Evolutionary conservation across 148 eudicot species (phyloP).

Genomic region (Pharnaceum exiguum): DNA sequence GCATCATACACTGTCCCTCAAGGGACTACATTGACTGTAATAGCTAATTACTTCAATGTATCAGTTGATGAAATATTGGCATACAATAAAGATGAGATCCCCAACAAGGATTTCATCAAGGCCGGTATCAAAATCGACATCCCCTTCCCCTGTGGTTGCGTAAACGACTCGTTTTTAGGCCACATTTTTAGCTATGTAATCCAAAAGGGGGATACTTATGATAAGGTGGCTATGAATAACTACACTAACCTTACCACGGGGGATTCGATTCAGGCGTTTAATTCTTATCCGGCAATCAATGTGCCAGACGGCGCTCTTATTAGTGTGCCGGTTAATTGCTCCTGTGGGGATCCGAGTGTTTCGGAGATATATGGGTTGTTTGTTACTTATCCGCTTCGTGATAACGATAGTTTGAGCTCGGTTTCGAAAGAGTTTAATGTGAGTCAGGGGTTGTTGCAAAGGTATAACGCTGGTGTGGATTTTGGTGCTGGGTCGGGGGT

Average conservation of each 20-base stretch:
- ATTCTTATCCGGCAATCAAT: slow-evolving; percentile 25
- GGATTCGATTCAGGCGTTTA: slow-evolving; percentile 31
- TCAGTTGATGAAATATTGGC: slow-evolving; percentile 18
- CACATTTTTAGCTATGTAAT: slow-evolving; percentile 38
- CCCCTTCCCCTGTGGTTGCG: slow-evolving; percentile 72
- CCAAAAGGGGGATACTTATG: slow-evolving; percentile 42
- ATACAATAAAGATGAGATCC: slow-evolving; percentile 38
- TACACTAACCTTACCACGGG: slow-evolving; percentile 51
- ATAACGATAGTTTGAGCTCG: slow-evolving; percentile 37
- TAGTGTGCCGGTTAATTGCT: slow-evolving; percentile 65
- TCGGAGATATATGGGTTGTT: slow-evolving; percentile 62
- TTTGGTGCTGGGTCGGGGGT: slow-evolving; percentile 55
- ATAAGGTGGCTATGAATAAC: slow-evolving; percentile 17
- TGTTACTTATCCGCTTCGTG: slow-evolving; percentile 45
- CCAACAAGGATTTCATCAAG: slow-evolving; percentile 27
- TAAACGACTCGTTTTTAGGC: slow-evolving; percentile 40
- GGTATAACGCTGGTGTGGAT: slow-evolving; percentile 44
- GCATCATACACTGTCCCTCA: slow-evolving; percentile 47
- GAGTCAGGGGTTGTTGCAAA: slow-evolving; percentile 40
- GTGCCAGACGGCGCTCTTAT: slow-evolving; percentile 33
- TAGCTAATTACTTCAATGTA: slow-evolving; percentile 21
- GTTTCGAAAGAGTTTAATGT: slow-evolving; percentile 21
- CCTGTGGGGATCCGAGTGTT: slow-evolving; percentile 60
- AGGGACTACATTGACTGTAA: slow-evolving; percentile 23
- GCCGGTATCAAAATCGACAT: slow-evolving; percentile 30